These are phyloP conservation scores for Bruguiera gymnorhiza DNA, from an alignment of 345 rosid genomes.

Conservation along the genomic window DNA sequence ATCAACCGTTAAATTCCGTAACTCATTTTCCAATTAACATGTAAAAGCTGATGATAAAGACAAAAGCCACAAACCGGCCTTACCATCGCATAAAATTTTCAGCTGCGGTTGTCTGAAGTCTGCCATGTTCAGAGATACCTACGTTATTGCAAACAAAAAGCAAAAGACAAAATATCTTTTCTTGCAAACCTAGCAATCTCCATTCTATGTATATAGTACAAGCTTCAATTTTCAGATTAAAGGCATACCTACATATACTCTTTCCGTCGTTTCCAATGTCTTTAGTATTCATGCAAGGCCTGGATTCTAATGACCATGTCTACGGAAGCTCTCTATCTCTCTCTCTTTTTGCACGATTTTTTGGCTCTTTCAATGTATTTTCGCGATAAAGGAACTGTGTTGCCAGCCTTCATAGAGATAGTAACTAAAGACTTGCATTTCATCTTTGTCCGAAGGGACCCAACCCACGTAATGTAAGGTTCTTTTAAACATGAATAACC, in stretches of 20 bases:
- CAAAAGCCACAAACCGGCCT: neutral
- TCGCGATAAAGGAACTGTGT: neutral
- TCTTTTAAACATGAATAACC: neutral
- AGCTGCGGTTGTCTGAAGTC: neutral
- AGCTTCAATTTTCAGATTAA: slow-evolving; percentile 6
- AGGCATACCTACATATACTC: neutral
- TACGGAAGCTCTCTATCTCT: neutral
- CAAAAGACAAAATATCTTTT: too few species aligned
- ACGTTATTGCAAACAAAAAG: too few species aligned
- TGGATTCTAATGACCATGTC: slow-evolving; percentile 3
- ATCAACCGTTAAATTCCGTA: neutral
- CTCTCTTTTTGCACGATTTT: neutral
- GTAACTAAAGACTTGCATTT: neutral
- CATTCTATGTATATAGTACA: neutral
- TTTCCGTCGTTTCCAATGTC: slow-evolving; percentile 10
- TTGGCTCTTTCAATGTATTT: neutral
- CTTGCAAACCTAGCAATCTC: too few species aligned
- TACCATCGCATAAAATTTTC: neutral
- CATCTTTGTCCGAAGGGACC: neutral
- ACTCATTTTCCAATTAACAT: neutral
- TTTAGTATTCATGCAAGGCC: neutral
- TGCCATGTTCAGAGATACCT: neutral
- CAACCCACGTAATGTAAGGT: neutral
- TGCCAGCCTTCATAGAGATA: too few species aligned
- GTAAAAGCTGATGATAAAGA: neutral